Percentiles rank a stretch among this genome's conserved stretches.
These are phyloP conservation scores for Gnaphalium uliginosum DNA, from an alignment of 129 eudicot species.

Conservation along the genomic window DNA sequence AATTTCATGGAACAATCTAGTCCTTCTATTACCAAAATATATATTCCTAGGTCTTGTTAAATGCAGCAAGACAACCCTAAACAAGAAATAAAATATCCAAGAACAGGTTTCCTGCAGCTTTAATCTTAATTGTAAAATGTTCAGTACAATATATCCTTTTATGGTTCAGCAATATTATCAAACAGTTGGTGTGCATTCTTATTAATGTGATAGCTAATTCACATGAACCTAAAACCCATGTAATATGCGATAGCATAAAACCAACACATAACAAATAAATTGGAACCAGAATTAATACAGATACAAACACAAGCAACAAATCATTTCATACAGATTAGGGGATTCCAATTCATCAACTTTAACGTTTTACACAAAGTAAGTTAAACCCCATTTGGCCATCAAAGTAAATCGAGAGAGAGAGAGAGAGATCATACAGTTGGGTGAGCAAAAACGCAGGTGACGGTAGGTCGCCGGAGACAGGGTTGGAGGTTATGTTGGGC, in stretches of 20 bases:
- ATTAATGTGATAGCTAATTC: not conserved
- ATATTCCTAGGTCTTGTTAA: not conserved
- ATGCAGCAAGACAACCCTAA: too few species aligned
- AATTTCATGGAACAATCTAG: not conserved
- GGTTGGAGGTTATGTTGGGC: conserved; percentile 8
- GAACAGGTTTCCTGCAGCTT: not conserved
- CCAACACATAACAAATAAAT: not conserved
- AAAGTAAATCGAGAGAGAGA: not conserved
- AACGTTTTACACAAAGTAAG: not conserved
- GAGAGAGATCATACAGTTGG: too few species aligned
- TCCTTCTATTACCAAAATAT: not conserved
- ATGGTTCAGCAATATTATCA: not conserved
- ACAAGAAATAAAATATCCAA: not conserved
- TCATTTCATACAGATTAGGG: not conserved
- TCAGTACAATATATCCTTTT: not conserved
- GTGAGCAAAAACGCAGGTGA: too few species aligned
- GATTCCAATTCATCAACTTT: not conserved
- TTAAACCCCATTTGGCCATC: not conserved
- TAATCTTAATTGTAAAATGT: not conserved
- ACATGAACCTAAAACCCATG: not conserved
- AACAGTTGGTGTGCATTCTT: conserved; percentile 16
- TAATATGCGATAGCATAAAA: not conserved
- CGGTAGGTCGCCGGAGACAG: conserved; percentile 2
- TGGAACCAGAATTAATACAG: too few species aligned
- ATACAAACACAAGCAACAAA: not conserved